These are phyloP conservation scores for Solanum neorickii DNA, from an alignment of 257 asterid species.

Conservation along the genomic window DNA sequence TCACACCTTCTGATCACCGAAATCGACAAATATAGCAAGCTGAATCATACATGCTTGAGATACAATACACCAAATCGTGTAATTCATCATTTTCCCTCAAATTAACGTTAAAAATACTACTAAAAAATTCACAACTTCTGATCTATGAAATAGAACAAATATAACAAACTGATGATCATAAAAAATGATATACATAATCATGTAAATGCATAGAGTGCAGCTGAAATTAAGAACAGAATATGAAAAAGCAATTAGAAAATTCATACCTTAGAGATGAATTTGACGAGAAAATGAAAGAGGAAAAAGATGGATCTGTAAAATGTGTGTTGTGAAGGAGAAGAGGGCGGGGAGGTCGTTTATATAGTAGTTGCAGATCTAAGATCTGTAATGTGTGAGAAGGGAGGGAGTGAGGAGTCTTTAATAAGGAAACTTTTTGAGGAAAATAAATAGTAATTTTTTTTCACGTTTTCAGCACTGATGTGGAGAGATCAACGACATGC, in stretches of 20 bases:
- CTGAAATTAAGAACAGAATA: neutral
- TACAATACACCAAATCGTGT: neutral
- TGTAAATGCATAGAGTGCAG: neutral
- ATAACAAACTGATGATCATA: neutral
- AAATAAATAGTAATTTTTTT: neutral
- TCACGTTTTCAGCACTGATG: neutral
- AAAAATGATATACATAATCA: neutral
- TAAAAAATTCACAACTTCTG: neutral
- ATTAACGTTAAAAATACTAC: neutral
- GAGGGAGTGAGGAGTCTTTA: neutral
- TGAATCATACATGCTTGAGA: neutral
- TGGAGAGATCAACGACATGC: neutral
- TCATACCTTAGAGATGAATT: neutral
- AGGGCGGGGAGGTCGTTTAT: slow-evolving; percentile 13
- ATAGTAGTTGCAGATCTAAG: slow-evolving; percentile 19
- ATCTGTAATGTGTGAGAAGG: neutral
- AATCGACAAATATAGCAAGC: neutral
- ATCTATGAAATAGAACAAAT: neutral
- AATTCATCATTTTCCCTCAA: neutral
- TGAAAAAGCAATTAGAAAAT: neutral
- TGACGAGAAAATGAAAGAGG: neutral
- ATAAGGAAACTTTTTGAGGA: neutral
- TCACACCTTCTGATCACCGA: neutral
- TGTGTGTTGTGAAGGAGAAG: neutral
- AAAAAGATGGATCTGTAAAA: neutral